A percentile compares a stretch with the other conserved stretches of the same genome.
Evolutionary conservation across 441 rosid genomes (phyloP).

Genomic region (Aleurites moluccanus): DNA sequence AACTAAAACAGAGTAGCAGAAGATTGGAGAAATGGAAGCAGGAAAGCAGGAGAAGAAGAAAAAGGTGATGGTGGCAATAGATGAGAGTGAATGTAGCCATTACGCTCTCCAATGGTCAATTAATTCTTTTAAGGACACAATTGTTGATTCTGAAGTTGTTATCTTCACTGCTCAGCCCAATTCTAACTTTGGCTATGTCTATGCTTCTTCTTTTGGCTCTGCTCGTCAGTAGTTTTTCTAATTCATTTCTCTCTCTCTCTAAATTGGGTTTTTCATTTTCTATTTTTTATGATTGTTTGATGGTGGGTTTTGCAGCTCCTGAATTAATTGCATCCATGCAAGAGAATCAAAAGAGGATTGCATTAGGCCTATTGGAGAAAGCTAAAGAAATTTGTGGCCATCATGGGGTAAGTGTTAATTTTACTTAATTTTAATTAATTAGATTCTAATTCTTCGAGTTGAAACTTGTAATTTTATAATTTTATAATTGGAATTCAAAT

Average conservation of each 20-base stretch:
- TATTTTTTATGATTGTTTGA: not conserved
- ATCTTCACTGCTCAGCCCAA: conserved; percentile 56
- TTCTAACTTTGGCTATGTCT: conserved; percentile 35
- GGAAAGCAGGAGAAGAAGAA: conserved; percentile 21
- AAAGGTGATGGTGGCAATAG: conserved; percentile 73
- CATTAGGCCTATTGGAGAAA: conserved; percentile 40
- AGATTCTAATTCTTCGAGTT: too few relatives aligned
- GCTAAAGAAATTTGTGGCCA: conserved; percentile 55
- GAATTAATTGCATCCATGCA: conserved; percentile 47
- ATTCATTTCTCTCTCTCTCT: not conserved
- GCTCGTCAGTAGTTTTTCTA: conserved; percentile 44
- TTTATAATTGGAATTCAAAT: too few relatives aligned
- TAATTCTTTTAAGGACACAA: conserved; percentile 36
- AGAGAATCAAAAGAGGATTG: conserved; percentile 52
- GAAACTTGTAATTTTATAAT: too few relatives aligned
- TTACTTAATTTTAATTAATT: not conserved
- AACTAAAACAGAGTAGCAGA: not conserved
- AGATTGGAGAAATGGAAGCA: conserved; percentile 10
- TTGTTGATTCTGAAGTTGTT: conserved; percentile 39
- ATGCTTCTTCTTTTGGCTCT: conserved; percentile 50
- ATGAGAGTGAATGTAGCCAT: conserved; percentile 62
- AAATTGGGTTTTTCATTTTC: not conserved
- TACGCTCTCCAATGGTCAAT: conserved; percentile 60
- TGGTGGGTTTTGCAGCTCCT: conserved; percentile 40
- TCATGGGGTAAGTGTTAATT: conserved; percentile 53